Base-by-base conservation (phyloP, 345 rosid genomes). In the Pugionium cornutum region DNA sequence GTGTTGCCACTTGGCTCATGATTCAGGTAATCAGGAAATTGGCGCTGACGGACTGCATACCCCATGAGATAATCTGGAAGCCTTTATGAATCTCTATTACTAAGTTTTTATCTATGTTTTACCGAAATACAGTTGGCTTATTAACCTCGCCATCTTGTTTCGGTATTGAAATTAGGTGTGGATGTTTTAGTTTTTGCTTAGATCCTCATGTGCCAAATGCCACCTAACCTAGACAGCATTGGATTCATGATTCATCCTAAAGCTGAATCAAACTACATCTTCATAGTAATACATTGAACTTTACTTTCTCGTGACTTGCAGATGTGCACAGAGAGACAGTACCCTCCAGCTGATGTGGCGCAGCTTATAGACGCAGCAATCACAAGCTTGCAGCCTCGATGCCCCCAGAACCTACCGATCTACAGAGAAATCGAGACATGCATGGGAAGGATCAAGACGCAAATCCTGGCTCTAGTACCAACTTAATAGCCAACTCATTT, bases 371-470 rank as follows among this genome's bases (percentile, higher is more conserved):
- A 95, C 55, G 78, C 81, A 31, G 96, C 96, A 6, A 80, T 86
- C 51, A 75, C 89, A 47, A 86, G 88, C 81, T 73, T 95, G 85
- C 89, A 80, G 45, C 99, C 99, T 18, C 70, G 82, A 73, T 85
- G 91, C 59, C 75, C 89, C 1, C 89, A 91, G 80, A 95, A 91
- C 79, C 75, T 82, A 74, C 83, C 97, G 0, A 77, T 95, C 53
- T 91, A 86, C 75, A 75, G 85, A 53, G 99, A 95, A 70, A 87
- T 95, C 76, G 88, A 91, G 73, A 84, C 70, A 75, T 87, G 94
- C 64, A 89, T 95, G 98, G 98, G 99, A 64, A 83, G 83, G 70
- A 85, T 95, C 76, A 91, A 91, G 85, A 89, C 88, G 18, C 99
- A 90, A 76, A 89, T 95, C 70, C 70, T 95, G 70, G 88, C 98